Evolutionary conservation across 2,329 filamentous ascomycete species (phyloP).

Genomic region (Cladorrhinum sp.): DNA sequence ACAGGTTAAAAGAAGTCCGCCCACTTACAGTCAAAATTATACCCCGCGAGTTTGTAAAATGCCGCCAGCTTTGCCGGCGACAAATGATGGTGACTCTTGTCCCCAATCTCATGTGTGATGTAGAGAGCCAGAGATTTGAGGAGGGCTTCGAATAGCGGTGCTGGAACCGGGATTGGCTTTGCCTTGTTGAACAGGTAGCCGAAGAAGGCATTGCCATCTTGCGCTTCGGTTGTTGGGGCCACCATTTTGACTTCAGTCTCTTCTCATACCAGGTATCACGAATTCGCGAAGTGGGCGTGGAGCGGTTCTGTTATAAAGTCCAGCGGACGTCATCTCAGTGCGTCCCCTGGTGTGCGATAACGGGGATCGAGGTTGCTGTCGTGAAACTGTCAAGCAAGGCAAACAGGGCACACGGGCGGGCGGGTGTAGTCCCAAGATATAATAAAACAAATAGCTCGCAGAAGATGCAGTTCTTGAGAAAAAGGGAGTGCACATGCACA

Average conservation of each 20-base stretch:
- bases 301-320: constrained; percentile 1
- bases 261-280: background rate
- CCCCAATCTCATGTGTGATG: constrained; percentile 66
- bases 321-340: constrained; percentile 6
- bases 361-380: constrained; percentile 4
- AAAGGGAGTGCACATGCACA: background rate
- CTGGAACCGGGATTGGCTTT: constrained; percentile 55
- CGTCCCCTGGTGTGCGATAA: constrained; percentile 5
- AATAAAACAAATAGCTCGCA: background rate
- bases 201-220: constrained; percentile 47
- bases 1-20: background rate
- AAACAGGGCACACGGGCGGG: background rate
- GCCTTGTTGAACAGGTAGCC: constrained; percentile 65
- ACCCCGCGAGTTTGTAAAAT: constrained; percentile 73
- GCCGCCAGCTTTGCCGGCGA: constrained; percentile 69
- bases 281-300: constrained; percentile 3
- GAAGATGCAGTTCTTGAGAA: background rate
- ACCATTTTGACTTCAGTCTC: constrained; percentile 25
- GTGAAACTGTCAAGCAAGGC: constrained; percentile 1
- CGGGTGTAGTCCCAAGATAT: background rate
- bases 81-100: constrained; percentile 50
- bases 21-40: constrained; percentile 65
- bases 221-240: constrained; percentile 25
- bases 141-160: constrained; percentile 63
- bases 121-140: constrained; percentile 65